Evolutionary conservation across 177 flowering plant genomes (phyloP).

Genomic region (Vitis hybrid): DNA sequence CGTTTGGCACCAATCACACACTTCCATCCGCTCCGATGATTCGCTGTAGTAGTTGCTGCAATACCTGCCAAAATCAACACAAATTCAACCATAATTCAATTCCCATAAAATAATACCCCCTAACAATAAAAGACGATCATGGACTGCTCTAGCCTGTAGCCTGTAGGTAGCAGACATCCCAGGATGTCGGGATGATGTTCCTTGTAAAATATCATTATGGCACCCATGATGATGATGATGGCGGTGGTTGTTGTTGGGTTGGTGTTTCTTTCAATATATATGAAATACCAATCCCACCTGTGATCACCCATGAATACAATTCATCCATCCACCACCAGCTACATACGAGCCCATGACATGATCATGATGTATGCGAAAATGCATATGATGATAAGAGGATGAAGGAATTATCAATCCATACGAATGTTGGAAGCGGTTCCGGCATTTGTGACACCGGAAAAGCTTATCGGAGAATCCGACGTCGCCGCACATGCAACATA

Average conservation of each 20-base stretch:
- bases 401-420: conserved; percentile 30
- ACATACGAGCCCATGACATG: background rate
- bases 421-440: conserved; percentile 84
- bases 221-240: conserved; percentile 5
- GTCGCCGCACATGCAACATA: conserved; percentile 97
- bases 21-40: conserved; percentile 29
- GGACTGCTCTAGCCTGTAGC: too few relatives aligned
- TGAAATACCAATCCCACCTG: too few relatives aligned
- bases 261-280: background rate
- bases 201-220: background rate
- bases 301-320: too few relatives aligned
- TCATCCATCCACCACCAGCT: too few relatives aligned
- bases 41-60: conserved; percentile 63
- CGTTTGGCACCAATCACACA: conserved; percentile 88
- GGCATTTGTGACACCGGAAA: conserved; percentile 80
- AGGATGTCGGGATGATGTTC: too few relatives aligned
- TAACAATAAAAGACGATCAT: too few relatives aligned
- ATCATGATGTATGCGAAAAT: background rate
- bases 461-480: conserved; percentile 92
- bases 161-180: too few relatives aligned
- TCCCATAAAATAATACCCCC: too few relatives aligned
- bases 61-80: conserved; percentile 32
- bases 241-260: conserved; percentile 6
- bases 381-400: background rate
- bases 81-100: background rate